Conservation (phyloP, 2,329 filamentous ascomycete genomes). For the Metarhizium robertsii region DNA sequence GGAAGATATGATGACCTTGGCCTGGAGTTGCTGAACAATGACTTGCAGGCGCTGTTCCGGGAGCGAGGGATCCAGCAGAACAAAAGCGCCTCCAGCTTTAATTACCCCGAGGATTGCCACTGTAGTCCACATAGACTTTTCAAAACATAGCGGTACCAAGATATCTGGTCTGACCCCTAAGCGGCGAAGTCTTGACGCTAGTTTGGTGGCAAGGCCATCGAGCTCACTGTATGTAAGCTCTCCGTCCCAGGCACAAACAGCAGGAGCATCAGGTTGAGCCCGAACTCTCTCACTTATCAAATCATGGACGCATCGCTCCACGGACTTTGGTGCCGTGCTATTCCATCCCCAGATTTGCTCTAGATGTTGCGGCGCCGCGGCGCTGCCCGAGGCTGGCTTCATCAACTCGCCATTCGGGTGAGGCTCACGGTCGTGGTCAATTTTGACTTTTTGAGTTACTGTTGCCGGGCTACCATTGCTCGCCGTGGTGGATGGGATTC, state of each 20-base stretch:
- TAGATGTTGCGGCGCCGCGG: neutral
- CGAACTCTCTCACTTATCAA: neutral
- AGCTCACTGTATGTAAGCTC: slow-evolving; percentile 19
- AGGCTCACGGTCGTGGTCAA: neutral
- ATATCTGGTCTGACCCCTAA: neutral
- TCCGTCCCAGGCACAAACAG: slow-evolving; percentile 22
- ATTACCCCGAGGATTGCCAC: slow-evolving; percentile 17
- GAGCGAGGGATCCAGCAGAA: slow-evolving; percentile 15
- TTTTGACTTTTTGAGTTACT: neutral
- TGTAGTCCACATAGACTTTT: slow-evolving; percentile 16
- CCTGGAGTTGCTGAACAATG: slow-evolving; percentile 7
- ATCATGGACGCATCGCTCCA: neutral
- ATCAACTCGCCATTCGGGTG: neutral
- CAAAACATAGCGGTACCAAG: slow-evolving; percentile 17
- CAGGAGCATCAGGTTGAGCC: slow-evolving; percentile 12
- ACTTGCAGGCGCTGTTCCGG: slow-evolving; percentile 10
- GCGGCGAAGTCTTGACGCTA: neutral
- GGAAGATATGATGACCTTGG: slow-evolving; percentile 7
- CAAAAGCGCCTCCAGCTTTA: slow-evolving; percentile 18
- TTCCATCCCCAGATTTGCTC: neutral
- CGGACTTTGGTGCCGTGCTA: neutral
- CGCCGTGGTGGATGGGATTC: neutral
- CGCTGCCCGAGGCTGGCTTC: neutral
- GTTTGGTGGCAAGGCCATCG: slow-evolving; percentile 12
- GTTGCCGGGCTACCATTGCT: neutral